Percentiles rank a stretch among this genome's conserved stretches.
These are phyloP conservation scores for Nitzschia sp. DNA, from an alignment of 108 stramenopile species.

Conservation along the genomic window DNA sequence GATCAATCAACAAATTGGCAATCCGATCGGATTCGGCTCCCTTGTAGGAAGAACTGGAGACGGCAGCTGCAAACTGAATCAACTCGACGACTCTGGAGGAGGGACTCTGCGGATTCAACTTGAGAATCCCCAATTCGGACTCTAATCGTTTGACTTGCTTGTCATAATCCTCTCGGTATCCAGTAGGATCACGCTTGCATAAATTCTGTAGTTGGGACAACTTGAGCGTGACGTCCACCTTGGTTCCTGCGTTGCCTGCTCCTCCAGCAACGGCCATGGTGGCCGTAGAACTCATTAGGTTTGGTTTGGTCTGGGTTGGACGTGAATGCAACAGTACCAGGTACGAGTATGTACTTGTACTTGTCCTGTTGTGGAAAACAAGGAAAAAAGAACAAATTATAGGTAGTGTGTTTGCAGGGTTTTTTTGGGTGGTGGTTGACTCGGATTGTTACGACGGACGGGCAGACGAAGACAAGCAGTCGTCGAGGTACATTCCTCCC, in stretches of 20 bases:
- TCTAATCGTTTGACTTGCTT: conserved; percentile 81
- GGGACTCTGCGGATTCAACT: conserved; percentile 69
- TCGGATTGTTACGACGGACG: no score
- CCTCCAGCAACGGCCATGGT: conserved; percentile 1
- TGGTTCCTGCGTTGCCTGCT: conserved; percentile 44
- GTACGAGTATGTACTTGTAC: not conserved
- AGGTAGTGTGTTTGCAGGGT: no score
- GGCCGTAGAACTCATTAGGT: no score
- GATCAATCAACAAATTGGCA: conserved; percentile 66
- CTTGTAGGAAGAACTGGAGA: conserved; percentile 72
- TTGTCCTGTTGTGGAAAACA: not conserved
- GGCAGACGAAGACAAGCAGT: no score
- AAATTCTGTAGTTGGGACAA: conserved; percentile 93
- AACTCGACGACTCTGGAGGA: conserved; percentile 78
- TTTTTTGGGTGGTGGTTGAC: no score
- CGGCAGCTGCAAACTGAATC: conserved; percentile 89
- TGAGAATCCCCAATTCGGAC: conserved; percentile 69
- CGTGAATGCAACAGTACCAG: no score
- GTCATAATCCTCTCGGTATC: conserved; percentile 94
- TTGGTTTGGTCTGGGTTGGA: no score
- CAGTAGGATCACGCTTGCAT: conserved; percentile 92
- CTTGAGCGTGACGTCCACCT: conserved; percentile 74
- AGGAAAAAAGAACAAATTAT: not conserved
- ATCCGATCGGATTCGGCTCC: conserved; percentile 75
- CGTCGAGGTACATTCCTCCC: no score